Base-by-base conservation (phyloP, 1,284 basidiomycete genomes). In the Trichosporon sp. region DNA sequence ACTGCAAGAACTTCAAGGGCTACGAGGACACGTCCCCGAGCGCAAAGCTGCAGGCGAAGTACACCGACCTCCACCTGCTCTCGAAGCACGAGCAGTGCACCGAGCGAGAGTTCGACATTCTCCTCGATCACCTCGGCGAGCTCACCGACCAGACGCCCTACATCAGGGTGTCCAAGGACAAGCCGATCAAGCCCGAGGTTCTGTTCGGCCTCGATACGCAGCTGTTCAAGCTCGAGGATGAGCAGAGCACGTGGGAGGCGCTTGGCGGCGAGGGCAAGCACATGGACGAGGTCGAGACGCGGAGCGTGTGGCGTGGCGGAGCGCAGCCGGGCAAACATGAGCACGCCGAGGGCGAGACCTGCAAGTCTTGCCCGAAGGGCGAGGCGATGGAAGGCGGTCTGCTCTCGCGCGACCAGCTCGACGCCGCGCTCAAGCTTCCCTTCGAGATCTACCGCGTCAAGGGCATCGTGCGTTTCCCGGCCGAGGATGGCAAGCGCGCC, bases 21-120 rank as follows among this genome's bases (percentile, higher is more conserved):
- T 96, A 96, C 81, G 94, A 96, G 80, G 94, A 96, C 80, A 91
- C 89, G 2, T 93, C 91, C 26, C 90, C 91, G 0, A 93, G 93
- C 5, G 94, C 93, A 37, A 91, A 89, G 82, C 92, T 96, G 89
- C 93, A 95, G 85, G 92, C 94, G n/a, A 91, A 91, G 78, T 96
- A 95, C 80, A 94, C 93, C 2, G 94, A 96, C 79, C 87, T 94
- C 61, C 90, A 96, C 68, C 85, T 96, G 35, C 88, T 96, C 89
- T 94, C 93, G 78, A 96, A 96, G 86, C 93, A 91, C 90, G 92
- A 95, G 76, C 88, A 91, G 71, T 86, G 81, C 59, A 87, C 90
- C 8, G 92, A 93, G 73, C 89, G 90, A 38, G 86, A 89, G 46
- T 86, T 93, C 65, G 93, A 96, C 81, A 85, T 89, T 68, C 91